Conservation (phyloP, 1,284 basidiomycete genomes). For the Apiotrichum porosum region DNA sequence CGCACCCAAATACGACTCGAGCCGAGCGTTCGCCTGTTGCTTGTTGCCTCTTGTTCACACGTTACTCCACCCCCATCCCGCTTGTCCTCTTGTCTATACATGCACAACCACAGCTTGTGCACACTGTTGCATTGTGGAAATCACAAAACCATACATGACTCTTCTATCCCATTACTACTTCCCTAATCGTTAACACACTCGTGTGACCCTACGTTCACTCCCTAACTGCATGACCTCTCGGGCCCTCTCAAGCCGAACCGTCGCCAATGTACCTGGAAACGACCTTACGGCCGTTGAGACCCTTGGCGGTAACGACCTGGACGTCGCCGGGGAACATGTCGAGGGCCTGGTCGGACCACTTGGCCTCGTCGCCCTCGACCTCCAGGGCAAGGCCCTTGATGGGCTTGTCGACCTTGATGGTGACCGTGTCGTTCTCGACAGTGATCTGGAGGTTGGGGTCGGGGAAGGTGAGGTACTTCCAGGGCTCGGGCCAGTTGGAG, state of each 20-base stretch:
- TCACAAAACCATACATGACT: too few relatives aligned
- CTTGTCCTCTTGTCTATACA: too few relatives aligned
- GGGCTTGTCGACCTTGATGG: constrained; percentile 60
- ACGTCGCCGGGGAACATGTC: constrained; percentile 79
- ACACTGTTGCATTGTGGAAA: too few relatives aligned
- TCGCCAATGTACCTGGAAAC: constrained; percentile 51
- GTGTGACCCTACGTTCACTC: too few relatives aligned
- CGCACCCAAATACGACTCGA: too few relatives aligned
- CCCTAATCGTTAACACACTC: too few relatives aligned
- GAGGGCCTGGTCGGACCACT: constrained; percentile 80
- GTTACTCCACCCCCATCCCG: too few relatives aligned
- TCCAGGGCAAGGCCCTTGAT: constrained; percentile 81
- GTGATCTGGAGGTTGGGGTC: constrained; percentile 56
- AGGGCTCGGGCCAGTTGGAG: constrained; percentile 73
- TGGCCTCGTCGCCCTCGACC: constrained; percentile 57
- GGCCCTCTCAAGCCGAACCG: constrained; percentile 2
- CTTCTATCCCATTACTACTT: too few relatives aligned
- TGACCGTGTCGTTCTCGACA: constrained; percentile 59
- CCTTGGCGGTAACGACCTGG: constrained; percentile 59
- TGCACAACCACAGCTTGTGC: too few relatives aligned
- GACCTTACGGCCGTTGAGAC: constrained; percentile 62
- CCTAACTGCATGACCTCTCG: too few relatives aligned
- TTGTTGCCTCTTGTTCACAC: too few relatives aligned
- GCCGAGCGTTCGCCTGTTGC: too few relatives aligned
- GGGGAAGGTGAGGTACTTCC: constrained; percentile 82